Evolutionary conservation across 148 eudicot genomes (phyloP), one percentile per base, ranked within the genome.

Genomic region (Chenopodium berlandieri): DNA sequence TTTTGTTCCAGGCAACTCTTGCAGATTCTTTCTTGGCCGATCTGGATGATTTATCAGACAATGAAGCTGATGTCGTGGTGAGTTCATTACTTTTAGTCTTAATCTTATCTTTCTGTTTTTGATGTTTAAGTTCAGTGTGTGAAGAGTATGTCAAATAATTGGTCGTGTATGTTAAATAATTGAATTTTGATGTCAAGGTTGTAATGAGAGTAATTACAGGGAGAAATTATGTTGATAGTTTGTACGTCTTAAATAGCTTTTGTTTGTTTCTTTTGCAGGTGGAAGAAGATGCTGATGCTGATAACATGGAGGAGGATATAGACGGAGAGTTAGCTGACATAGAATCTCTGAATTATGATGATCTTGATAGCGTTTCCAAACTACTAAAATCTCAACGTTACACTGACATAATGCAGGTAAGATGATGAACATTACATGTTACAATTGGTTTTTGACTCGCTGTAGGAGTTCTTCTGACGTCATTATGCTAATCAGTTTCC

Each of bases 21-120:
- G 91, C 90, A 74, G 99, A 95, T 92, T 93, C 99, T 31, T 95
- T 95, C 86, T 83, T 95, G 83, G 99, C 99, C 2, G 99, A 95
- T 88, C 97, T 95, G 12, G 99, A 95, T 74, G 99, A 95, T 14
- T 89, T 95, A 79, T 95, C 99, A 4, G 99, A 95, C 84, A 92
- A 92, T 83, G 97, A 95, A 85, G 95, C 88, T 9, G 93, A 89
- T 72, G 67, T 83, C 79, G 68, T 75, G 86, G 97, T 92, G 79
- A 90, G 97, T 88, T 19, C 52, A 37, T 81, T 7, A 14, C 14
- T 65, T 44, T 52, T 17, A 19, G 37, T 31, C 34, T n/a, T 17
- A 19, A 37, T 54, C 13, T 3, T 40, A 7, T 75, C 70, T 73
- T 50, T 19, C 22, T 1, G 17, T 48, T 44, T 58, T 75, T 75